Conservation (phyloP, 2,329 filamentous ascomycete species). For the Paraconiothyrium sp. region DNA sequence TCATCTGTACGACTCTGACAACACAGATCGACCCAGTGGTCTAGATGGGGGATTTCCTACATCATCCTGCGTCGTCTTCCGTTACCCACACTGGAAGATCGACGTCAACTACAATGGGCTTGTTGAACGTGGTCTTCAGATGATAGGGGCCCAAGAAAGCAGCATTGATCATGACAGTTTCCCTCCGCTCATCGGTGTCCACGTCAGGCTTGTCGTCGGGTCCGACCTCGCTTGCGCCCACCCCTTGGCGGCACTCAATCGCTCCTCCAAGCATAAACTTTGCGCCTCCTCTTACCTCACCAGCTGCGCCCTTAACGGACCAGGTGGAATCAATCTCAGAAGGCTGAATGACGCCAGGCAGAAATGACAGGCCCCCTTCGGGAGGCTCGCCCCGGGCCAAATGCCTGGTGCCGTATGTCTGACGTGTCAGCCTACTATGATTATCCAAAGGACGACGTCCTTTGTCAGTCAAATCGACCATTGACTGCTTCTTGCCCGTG, state of each 20-base stretch:
- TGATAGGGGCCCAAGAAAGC: slow-evolving; percentile 75
- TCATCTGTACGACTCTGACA: slow-evolving; percentile 29
- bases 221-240: slow-evolving; percentile 30
- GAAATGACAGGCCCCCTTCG: slow-evolving; percentile 33
- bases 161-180: slow-evolving; percentile 84
- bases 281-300: slow-evolving; percentile 33
- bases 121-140: slow-evolving; percentile 70
- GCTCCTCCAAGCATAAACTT: slow-evolving; percentile 29
- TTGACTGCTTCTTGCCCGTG: slow-evolving; percentile 66
- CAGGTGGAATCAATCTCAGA: slow-evolving; percentile 33
- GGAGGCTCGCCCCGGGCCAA: slow-evolving; percentile 12
- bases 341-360: slow-evolving; percentile 30
- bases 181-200: slow-evolving; percentile 57
- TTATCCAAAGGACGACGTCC: slow-evolving; percentile 46
- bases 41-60: slow-evolving; percentile 24
- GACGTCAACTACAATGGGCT: slow-evolving; percentile 85
- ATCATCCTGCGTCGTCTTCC: slow-evolving; percentile 24
- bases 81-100: slow-evolving; percentile 70
- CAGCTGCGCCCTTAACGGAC: slow-evolving; percentile 30
- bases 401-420: slow-evolving; percentile 26
- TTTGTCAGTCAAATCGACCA: slow-evolving; percentile 68
- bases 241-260: slow-evolving; percentile 23
- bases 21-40: slow-evolving; percentile 28
- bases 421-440: slow-evolving; percentile 38
- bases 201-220: slow-evolving; percentile 27